Percentiles rank a stretch among this genome's conserved stretches.
Conservation (phyloP, 1,139 yeast species). For the Scheffersomyces segobiensis region DNA sequence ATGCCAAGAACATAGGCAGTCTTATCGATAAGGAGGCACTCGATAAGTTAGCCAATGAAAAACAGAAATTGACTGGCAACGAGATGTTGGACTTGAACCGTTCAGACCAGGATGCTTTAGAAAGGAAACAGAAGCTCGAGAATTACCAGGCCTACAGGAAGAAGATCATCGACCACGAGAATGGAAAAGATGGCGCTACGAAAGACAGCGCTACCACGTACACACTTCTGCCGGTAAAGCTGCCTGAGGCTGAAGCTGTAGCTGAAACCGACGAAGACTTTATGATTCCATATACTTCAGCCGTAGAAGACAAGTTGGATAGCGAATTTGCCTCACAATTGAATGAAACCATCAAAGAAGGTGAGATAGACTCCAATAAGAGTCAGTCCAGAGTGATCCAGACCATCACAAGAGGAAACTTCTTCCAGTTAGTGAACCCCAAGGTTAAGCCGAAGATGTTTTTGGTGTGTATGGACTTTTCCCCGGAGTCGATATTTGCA, state of each 20-base stretch:
- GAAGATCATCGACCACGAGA: conserved; percentile 50
- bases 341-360: conserved; percentile 59
- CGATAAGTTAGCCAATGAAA: conserved; percentile 37
- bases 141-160: conserved; percentile 52
- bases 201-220: neutral
- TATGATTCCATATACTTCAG: conserved; percentile 69
- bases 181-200: conserved; percentile 19
- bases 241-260: conserved; percentile 7
- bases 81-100: conserved; percentile 36
- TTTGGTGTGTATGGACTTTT: conserved; percentile 76
- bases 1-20: conserved; percentile 55
- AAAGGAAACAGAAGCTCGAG: conserved; percentile 46
- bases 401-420: conserved; percentile 71
- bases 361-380: conserved; percentile 60
- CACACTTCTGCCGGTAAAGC: conserved; percentile 2
- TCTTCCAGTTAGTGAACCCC: conserved; percentile 55
- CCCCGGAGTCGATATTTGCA: conserved; percentile 84
- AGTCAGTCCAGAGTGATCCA: conserved; percentile 60
- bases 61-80: conserved; percentile 47
- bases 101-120: conserved; percentile 49
- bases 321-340: conserved; percentile 61
- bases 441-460: conserved; percentile 64
- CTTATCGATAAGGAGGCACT: conserved; percentile 46
- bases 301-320: conserved; percentile 67
- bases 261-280: conserved; percentile 31